Conservation (phyloP, 495 filamentous ascomycete species). For the Xylona heveae region DNA sequence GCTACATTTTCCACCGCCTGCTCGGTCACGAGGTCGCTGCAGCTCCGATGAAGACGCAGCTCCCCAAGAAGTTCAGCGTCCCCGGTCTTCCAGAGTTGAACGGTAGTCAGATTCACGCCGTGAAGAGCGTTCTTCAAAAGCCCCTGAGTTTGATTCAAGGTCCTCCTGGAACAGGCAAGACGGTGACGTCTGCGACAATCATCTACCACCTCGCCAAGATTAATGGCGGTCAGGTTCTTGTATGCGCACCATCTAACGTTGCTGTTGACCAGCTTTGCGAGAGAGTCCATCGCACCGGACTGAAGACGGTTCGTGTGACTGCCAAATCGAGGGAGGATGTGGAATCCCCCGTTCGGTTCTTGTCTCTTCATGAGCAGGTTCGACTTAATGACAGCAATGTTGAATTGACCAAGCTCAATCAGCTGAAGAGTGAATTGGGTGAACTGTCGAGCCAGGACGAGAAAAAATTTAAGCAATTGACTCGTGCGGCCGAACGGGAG, state of each 20-base stretch:
- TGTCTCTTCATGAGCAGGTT: constrained; percentile 92
- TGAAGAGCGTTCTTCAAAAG: constrained; percentile 85
- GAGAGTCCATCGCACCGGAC: constrained; percentile 79
- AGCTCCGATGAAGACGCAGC: constrained; percentile 86
- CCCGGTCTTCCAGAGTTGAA: constrained; percentile 93
- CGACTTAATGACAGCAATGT: constrained; percentile 92
- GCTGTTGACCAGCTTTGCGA: constrained; percentile 97
- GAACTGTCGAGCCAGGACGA: constrained; percentile 93
- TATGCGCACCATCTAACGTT: constrained; percentile 96
- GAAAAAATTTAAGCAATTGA: constrained; percentile 93
- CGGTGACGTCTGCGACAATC: constrained; percentile 96
- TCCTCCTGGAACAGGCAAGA: constrained; percentile 93
- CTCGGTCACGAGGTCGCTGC: constrained; percentile 91
- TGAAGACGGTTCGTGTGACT: constrained; percentile 95
- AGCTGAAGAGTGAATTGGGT: constrained; percentile 78
- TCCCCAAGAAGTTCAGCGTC: constrained; percentile 93
- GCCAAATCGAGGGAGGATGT: constrained; percentile 98
- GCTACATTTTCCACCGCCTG: constrained; percentile 96
- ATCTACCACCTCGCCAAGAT: constrained; percentile 95
- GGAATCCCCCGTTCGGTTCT: constrained; percentile 84
- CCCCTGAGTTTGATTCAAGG: constrained; percentile 93
- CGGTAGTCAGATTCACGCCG: constrained; percentile 84
- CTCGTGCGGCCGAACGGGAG: constrained; percentile 81
- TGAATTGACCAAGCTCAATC: constrained; percentile 74
- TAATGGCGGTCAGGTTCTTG: constrained; percentile 83